Conservation (phyloP, 169 alveolate genomes). For the Plasmodium chabaudi region DNA sequence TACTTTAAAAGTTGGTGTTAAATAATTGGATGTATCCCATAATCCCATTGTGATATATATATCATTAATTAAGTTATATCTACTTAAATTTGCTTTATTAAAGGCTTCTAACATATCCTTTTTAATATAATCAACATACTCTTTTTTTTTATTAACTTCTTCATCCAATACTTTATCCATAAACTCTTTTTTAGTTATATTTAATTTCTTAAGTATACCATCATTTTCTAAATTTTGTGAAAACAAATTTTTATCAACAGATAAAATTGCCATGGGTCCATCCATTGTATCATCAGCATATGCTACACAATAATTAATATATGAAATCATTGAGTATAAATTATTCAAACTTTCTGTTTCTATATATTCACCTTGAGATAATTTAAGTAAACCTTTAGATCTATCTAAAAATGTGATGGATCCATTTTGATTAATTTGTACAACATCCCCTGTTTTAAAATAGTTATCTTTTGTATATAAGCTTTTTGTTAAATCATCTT, state of each 20-base stretch:
- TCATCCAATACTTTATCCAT: slow-evolving; percentile 3
- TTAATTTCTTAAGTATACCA: slow-evolving; percentile 10
- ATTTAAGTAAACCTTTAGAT: slow-evolving; percentile 94
- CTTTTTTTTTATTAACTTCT: slow-evolving; percentile 2
- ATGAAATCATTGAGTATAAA: slow-evolving; percentile 26
- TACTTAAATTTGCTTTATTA: slow-evolving; percentile 36
- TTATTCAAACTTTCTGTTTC: slow-evolving; percentile 54
- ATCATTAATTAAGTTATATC: slow-evolving; percentile 27
- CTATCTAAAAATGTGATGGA: slow-evolving; percentile 94
- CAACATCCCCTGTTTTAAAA: slow-evolving; percentile 95
- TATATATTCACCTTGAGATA: slow-evolving; percentile 97
- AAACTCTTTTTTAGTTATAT: slow-evolving; percentile 1
- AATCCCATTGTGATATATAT: slow-evolving; percentile 22
- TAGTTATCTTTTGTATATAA: slow-evolving; percentile 91
- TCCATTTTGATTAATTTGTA: slow-evolving; percentile 89
- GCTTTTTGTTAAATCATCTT: slow-evolving; percentile 89
- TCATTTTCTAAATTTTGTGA: slow-evolving; percentile 13
- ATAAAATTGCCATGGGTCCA: slow-evolving; percentile 58
- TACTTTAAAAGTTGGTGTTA: slow-evolving; percentile 54
- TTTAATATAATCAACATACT: slow-evolving; percentile 31
- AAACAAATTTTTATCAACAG: slow-evolving; percentile 34
- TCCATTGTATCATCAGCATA: slow-evolving; percentile 71
- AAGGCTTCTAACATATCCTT: slow-evolving; percentile 29
- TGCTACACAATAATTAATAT: slow-evolving; percentile 44
- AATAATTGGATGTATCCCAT: slow-evolving; percentile 50